Conservation (phyloP, 768 basidiomycete species). For the Podaxis rugospora region DNA sequence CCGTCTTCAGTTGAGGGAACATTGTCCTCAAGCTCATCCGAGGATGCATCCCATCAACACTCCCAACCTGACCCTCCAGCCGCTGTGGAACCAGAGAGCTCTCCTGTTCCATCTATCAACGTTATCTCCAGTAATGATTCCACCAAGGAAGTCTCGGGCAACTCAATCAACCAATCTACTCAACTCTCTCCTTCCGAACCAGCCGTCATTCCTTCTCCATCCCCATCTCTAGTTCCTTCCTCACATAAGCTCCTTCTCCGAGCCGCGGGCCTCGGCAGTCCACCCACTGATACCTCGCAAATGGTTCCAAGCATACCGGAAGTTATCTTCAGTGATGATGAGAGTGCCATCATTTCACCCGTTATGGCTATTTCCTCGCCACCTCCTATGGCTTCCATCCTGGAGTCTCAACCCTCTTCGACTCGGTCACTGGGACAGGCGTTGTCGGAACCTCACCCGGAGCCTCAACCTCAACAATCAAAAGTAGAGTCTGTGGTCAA, state of each 20-base stretch:
- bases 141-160: background rate
- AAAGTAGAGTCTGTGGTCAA: background rate
- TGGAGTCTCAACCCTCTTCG: background rate
- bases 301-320: background rate
- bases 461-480: background rate
- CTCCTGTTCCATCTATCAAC: background rate
- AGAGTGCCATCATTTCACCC: background rate
- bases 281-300: background rate
- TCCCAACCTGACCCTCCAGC: too few relatives aligned
- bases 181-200: background rate
- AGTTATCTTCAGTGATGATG: background rate
- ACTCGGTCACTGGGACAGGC: background rate
- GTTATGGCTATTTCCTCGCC: background rate
- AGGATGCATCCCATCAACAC: too few relatives aligned
- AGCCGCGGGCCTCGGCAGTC: conserved; percentile 1
- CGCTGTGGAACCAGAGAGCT: background rate
- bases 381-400: background rate
- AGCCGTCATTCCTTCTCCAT: background rate
- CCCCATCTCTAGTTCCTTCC: background rate
- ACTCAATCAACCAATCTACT: background rate
- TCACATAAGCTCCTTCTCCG: background rate
- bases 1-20: background rate
- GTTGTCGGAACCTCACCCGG: background rate
- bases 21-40: background rate
- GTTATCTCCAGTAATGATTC: too few relatives aligned